These are phyloP conservation scores for Penicillium lividum DNA, from an alignment of 495 filamentous ascomycete genomes.

Conservation along the genomic window DNA sequence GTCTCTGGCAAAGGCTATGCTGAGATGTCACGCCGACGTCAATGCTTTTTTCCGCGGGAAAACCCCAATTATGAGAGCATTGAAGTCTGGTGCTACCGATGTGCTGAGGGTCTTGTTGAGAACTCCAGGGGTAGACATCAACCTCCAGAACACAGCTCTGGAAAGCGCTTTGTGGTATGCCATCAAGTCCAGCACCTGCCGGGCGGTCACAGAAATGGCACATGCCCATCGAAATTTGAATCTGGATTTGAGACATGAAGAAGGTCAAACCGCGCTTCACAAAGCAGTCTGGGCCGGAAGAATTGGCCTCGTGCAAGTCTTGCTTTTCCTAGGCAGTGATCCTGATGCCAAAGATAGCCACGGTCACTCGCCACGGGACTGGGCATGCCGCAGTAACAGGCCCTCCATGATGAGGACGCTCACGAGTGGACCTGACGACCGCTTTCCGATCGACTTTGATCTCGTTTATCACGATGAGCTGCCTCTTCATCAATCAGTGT, in stretches of 20 bases:
- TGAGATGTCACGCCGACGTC: conserved; percentile 9
- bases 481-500: conserved; percentile 14
- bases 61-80: conserved; percentile 12
- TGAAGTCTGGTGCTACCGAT: conserved; percentile 8
- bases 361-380: conserved; percentile 13
- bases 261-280: conserved; percentile 11
- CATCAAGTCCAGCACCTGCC: conserved; percentile 5
- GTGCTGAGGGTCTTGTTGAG: conserved; percentile 6
- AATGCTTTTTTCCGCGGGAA: conserved; percentile 17
- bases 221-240: neutral
- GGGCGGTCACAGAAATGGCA: neutral
- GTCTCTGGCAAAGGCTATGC: conserved; percentile 6
- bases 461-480: conserved; percentile 9
- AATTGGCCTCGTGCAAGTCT: conserved; percentile 10
- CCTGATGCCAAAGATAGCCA: conserved; percentile 8
- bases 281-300: conserved; percentile 10
- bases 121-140: conserved; percentile 6
- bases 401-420: conserved; percentile 7
- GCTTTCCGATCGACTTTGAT: neutral
- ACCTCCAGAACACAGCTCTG: conserved; percentile 9
- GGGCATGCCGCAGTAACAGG: conserved; percentile 4
- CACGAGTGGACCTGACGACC: neutral
- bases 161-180: conserved; percentile 17
- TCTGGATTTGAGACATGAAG: conserved; percentile 5
- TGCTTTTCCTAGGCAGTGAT: conserved; percentile 11